phyloP scores from a whole-genome alignment of 2,329 filamentous ascomycete species.

The Pestalotiopsis sp. region DNA sequence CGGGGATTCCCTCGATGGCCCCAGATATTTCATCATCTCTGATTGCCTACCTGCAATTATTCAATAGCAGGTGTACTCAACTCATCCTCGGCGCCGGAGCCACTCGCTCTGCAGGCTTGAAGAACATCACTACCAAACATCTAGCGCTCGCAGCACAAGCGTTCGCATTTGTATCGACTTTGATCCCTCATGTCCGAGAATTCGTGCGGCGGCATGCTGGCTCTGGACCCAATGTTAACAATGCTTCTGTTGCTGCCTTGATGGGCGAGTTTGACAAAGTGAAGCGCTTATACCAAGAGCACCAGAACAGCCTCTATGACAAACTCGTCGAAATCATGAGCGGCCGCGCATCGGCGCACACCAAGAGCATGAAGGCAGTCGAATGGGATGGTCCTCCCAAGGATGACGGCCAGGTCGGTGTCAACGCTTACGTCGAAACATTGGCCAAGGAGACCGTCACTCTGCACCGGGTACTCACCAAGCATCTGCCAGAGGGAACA shows the following conservation, averaged over 20 bases:
- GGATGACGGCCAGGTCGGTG: slow-evolving; percentile 34
- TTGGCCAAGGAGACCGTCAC: slow-evolving; percentile 84
- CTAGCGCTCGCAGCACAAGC: slow-evolving; percentile 90
- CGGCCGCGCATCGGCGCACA: slow-evolving; percentile 72
- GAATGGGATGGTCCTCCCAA: slow-evolving; percentile 66
- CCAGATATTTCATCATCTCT: slow-evolving; percentile 79
- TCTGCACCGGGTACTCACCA: slow-evolving; percentile 80
- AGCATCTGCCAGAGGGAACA: slow-evolving; percentile 76
- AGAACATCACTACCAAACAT: slow-evolving; percentile 96
- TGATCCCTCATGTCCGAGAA: slow-evolving; percentile 89
- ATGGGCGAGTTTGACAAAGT: slow-evolving; percentile 90
- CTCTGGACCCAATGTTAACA: slow-evolving; percentile 42
- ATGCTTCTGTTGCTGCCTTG: slow-evolving; percentile 55
- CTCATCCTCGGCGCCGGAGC: slow-evolving; percentile 94
- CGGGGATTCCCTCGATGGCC: slow-evolving; percentile 87
- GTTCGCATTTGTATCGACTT: slow-evolving; percentile 80
- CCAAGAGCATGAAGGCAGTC: slow-evolving; percentile 73
- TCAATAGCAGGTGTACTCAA: slow-evolving; percentile 96
- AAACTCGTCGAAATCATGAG: slow-evolving; percentile 94
- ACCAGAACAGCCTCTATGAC: slow-evolving; percentile 88
- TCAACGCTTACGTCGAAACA: slow-evolving; percentile 82
- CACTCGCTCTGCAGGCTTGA: slow-evolving; percentile 83
- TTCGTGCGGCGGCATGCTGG: slow-evolving; percentile 79
- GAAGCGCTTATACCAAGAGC: slow-evolving; percentile 81
- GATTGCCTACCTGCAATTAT: slow-evolving; percentile 85